Evolutionary conservation across 2,329 filamentous ascomycete species (phyloP).

Genomic region (Neonectria hederae): DNA sequence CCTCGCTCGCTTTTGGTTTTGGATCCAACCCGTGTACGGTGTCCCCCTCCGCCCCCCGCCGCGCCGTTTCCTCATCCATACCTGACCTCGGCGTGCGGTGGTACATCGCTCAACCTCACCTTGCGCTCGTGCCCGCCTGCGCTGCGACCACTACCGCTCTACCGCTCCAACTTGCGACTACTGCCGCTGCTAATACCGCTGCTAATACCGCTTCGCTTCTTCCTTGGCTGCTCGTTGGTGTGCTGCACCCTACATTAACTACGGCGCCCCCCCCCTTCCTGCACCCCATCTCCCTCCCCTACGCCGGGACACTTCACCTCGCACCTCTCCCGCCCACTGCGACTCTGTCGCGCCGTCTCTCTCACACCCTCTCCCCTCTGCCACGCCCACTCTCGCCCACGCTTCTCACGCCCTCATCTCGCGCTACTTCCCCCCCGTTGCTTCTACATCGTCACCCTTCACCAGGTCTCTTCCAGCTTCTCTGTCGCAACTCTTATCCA

Average conservation of each 20-base stretch:
- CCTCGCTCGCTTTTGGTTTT: conserved; percentile 10
- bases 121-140: conserved; percentile 11
- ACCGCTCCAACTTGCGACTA: conserved; percentile 22
- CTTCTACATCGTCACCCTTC: conserved; percentile 15
- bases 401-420: conserved; percentile 25
- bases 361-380: conserved; percentile 31
- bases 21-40: conserved; percentile 6
- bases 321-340: conserved; percentile 37
- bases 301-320: conserved; percentile 37
- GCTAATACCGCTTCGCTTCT: conserved; percentile 23
- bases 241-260: conserved; percentile 39
- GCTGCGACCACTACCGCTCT: conserved; percentile 3
- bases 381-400: conserved; percentile 20
- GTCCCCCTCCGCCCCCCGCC: conserved; percentile 1
- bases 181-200: conserved; percentile 31
- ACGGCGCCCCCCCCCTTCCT: conserved; percentile 29
- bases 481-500: conserved; percentile 3
- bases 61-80: conserved; percentile 6
- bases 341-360: conserved; percentile 36
- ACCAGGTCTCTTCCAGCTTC: conserved; percentile 4
- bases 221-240: conserved; percentile 18
- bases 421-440: conserved; percentile 17
- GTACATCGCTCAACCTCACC: conserved; percentile 13
- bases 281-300: conserved; percentile 24
- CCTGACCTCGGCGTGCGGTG: conserved; percentile 8